Evolutionary conservation across 164 flowering plant genomes (phyloP), one percentile per base, ranked within the genome.

Genomic region (Sedum album): DNA sequence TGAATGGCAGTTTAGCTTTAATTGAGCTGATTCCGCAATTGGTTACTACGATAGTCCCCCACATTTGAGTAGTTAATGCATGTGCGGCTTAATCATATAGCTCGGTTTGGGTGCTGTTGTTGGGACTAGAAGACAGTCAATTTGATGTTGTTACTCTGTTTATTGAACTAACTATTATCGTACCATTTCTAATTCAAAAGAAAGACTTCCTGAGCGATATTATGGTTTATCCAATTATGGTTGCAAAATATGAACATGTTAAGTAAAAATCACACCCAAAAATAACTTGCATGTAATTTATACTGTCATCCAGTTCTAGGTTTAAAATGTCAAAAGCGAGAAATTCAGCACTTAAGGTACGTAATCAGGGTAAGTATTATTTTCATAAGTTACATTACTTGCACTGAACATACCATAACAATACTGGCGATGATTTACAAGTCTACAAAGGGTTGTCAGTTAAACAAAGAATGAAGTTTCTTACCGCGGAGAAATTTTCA

Each of bases 401-500:
- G 31, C 61, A 26, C 31, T 25, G 15, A 2, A 51, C 11, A 51
- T 51, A 21, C 61, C 17, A 55, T 13, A 28, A 26, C 61, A 33
- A 35, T 11, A 9, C 42, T 35, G 42, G 17, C 1, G 1, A 33
- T 35, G 4, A 4, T 55, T 14, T 41, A 28, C 26, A 28, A 13
- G 48, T 21, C 14, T 28, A n/a, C 51, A 30, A 20, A 39, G 33
- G 13, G 23, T 41, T 30, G 31, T 39, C 13, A 65, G 39, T 10
- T 62, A 60, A 18, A 9, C 38, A 1, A 68, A 51, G 42, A 18
- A n/a, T 20, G 13, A 31, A 62, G 68, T 28, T 60, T 81, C 97
- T 87, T 78, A 91, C 99, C 79, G 86, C 85, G 61, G 85, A 81
- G 76, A 94, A 94, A 69, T 94, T 94, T 79, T 92, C 97, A 80